Evolutionary conservation across 2,329 filamentous ascomycete species (phyloP).

Genomic region (Cordyceps farinosa): DNA sequence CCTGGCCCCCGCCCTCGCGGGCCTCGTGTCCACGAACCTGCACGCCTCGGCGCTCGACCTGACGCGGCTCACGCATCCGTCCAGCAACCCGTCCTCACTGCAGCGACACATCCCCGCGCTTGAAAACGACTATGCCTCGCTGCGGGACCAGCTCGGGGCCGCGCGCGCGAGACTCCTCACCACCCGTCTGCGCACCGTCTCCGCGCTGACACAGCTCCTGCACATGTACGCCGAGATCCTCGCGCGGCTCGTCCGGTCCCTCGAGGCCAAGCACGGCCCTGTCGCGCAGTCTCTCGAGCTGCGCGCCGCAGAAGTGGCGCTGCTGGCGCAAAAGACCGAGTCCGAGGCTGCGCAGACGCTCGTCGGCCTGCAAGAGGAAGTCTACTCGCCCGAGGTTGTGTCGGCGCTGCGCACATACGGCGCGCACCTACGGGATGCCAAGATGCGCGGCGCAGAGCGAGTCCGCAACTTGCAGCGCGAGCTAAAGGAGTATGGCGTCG

Average conservation of each 20-base stretch:
- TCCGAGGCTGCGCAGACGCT: slow-evolving; percentile 36
- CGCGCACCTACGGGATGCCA: slow-evolving; percentile 47
- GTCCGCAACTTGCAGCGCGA: slow-evolving; percentile 40
- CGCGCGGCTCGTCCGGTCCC: slow-evolving; percentile 42
- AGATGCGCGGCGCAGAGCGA: slow-evolving; percentile 41
- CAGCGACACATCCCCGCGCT: slow-evolving; percentile 55
- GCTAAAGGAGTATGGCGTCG: slow-evolving; percentile 47
- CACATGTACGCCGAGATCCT: slow-evolving; percentile 38
- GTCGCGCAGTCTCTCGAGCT: slow-evolving; percentile 50
- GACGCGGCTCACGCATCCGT: slow-evolving; percentile 41
- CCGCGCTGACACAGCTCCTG: slow-evolving; percentile 38
- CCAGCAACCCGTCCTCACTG: slow-evolving; percentile 53
- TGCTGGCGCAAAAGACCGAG: slow-evolving; percentile 42
- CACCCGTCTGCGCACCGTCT: slow-evolving; percentile 38
- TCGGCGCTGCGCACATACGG: slow-evolving; percentile 46
- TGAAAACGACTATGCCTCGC: slow-evolving; percentile 35
- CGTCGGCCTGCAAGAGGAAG: slow-evolving; percentile 33
- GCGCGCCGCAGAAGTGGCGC: slow-evolving; percentile 42
- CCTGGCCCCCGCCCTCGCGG: slow-evolving; percentile 40
- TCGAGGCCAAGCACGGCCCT: slow-evolving; percentile 54
- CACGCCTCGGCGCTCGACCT: slow-evolving; percentile 41
- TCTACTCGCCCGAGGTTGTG: slow-evolving; percentile 44
- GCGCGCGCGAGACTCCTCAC: slow-evolving; percentile 33
- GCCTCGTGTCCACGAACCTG: slow-evolving; percentile 42
- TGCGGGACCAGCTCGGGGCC: slow-evolving; percentile 32